Evolutionary conservation across 257 asterid genomes (phyloP), one percentile per base, ranked within the genome.

Genomic region (Plantago ovata): DNA sequence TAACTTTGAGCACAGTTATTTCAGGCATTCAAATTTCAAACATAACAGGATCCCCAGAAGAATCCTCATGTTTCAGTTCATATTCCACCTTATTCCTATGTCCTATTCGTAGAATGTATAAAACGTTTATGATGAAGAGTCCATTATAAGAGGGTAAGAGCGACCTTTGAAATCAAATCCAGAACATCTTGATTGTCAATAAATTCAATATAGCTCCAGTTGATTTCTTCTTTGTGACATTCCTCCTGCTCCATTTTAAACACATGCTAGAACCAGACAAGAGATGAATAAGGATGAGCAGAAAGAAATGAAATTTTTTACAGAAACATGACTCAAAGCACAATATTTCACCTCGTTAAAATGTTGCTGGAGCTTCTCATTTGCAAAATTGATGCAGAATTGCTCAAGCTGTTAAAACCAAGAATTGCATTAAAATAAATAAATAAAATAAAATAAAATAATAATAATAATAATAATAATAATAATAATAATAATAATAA

Each of bases 181-280:
- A 93, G 68, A 71, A 93, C 99, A 82, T 93, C 99, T 72, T 93
- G 99, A 78, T 93, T 93, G 87, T 93, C 99, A 62, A 93, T 89
- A 76, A 86, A 93, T 71, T 93, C 99, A 60, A 93, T 93, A 72
- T 93, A 93, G 75, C 99, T 93, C 99, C 99, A 93, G 69, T 89
- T 75, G 69, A 93, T 93, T 74, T 75, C 84, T 76, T 93, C 99
- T 73, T 67, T 86, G 63, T 66, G 89, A 78, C 89, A 93, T 75
- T 93, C 99, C 79, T 93, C 99, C 78, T 93, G 99, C 87, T 93
- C 99, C 99, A 93, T 93, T 89, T 93, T 93, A 74, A 93, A 93
- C 50, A 93, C 99, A 45, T 93, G 97, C 99, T 93, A 92, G 61
- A 80, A 73, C 73, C 74, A 53, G 53, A n/a, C n/a, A 69, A 38